Evolutionary conservation across 495 filamentous ascomycete species (phyloP).

Genomic region (Recurvomyces mirabilis): DNA sequence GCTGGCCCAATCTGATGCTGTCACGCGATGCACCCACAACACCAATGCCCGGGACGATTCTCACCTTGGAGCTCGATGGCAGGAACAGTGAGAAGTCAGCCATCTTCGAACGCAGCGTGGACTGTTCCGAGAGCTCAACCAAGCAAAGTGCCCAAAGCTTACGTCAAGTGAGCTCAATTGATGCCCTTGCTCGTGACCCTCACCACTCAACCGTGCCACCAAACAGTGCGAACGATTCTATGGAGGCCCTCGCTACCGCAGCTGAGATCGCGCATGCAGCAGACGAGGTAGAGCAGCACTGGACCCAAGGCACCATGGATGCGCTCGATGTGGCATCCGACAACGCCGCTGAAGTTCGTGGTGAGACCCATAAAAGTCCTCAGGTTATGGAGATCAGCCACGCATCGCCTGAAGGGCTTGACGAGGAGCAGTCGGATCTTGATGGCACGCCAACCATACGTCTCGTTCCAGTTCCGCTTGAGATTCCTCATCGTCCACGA

Average conservation of each 20-base stretch:
- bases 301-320: background rate
- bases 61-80: constrained; percentile 9
- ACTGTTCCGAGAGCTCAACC: background rate
- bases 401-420: too few species aligned
- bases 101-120: constrained; percentile 12
- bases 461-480: too few species aligned
- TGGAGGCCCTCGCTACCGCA: background rate
- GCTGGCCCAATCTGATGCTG: background rate
- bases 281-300: constrained; percentile 3
- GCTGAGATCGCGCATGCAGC: background rate
- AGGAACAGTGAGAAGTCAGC: background rate
- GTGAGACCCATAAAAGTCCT: too few species aligned
- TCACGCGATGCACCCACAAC: constrained; percentile 1
- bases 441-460: too few species aligned
- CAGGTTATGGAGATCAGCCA: background rate
- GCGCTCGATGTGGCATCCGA: background rate
- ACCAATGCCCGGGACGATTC: constrained; percentile 13
- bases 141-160: background rate
- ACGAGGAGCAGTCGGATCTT: too few species aligned
- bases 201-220: background rate
- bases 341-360: background rate
- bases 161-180: constrained; percentile 6
- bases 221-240: background rate
- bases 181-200: constrained; percentile 4
- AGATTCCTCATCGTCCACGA: background rate